phyloP scores from a whole-genome alignment of 2,329 filamentous ascomycete genomes.

The Neobulgaria alba region DNA sequence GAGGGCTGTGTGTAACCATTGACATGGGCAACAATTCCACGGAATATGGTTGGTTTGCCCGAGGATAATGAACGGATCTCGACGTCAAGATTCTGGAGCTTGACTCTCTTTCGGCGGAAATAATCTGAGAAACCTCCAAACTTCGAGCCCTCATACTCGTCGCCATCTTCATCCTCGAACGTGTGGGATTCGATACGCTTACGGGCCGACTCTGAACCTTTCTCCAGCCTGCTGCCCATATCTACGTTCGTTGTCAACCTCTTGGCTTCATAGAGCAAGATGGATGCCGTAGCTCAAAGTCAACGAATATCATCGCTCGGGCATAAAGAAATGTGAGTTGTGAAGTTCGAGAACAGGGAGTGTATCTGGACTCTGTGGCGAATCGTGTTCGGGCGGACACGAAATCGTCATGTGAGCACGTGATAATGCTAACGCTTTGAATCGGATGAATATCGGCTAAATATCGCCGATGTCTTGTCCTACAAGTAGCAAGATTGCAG shows the following conservation, averaged over 20 bases:
- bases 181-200: conserved; percentile 57
- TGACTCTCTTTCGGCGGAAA: conserved; percentile 92
- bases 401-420: too few relatives aligned
- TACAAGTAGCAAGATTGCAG: too few relatives aligned
- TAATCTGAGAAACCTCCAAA: conserved; percentile 91
- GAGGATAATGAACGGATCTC: conserved; percentile 61
- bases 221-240: conserved; percentile 55
- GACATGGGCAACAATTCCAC: conserved; percentile 81
- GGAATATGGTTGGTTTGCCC: conserved; percentile 79
- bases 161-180: conserved; percentile 75
- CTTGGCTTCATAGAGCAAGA: not conserved
- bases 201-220: conserved; percentile 52
- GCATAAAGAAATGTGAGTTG: too few relatives aligned
- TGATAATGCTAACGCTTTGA: too few relatives aligned
- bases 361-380: too few relatives aligned
- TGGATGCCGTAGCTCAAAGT: not conserved
- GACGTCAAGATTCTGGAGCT: conserved; percentile 88
- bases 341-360: too few relatives aligned
- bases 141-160: conserved; percentile 79
- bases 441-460: too few relatives aligned
- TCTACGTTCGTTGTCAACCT: not conserved
- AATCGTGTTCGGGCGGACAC: too few relatives aligned
- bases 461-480: too few relatives aligned
- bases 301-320: not conserved
- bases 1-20: conserved; percentile 96